Percentiles rank a stretch among this genome's conserved stretches.
phyloP scores from a whole-genome alignment of 2,329 filamentous ascomycete species.

The Nannizzia gypsea region DNA sequence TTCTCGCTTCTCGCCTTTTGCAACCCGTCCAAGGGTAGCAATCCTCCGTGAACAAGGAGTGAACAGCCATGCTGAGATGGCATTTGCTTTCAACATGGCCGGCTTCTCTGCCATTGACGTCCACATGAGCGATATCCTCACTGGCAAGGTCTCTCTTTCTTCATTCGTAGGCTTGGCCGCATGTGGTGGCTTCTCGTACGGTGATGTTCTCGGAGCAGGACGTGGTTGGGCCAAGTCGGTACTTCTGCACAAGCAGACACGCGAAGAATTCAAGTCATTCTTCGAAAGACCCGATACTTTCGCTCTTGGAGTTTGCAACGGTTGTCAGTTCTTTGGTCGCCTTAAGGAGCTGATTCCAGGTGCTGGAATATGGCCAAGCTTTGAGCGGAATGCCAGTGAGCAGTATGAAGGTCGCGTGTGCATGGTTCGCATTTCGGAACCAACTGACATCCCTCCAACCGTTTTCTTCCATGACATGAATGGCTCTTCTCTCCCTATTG shows the following conservation, averaged over 20 bases:
- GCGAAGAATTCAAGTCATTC: conserved; percentile 69
- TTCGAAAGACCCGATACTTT: conserved; percentile 86
- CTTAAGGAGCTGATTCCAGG: conserved; percentile 77
- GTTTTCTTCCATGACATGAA: conserved; percentile 87
- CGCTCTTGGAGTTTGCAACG: conserved; percentile 88
- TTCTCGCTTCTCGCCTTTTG: conserved; percentile 43
- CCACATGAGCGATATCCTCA: conserved; percentile 87
- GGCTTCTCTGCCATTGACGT: conserved; percentile 88
- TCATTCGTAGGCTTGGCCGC: conserved; percentile 81
- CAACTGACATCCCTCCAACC: conserved; percentile 45
- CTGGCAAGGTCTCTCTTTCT: conserved; percentile 63
- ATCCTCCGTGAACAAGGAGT: conserved; percentile 93
- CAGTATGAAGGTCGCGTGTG: conserved; percentile 82
- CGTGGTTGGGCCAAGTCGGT: conserved; percentile 94
- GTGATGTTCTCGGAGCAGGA: conserved; percentile 84
- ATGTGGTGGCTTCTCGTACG: conserved; percentile 95
- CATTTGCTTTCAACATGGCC: conserved; percentile 82
- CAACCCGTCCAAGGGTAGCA: conserved; percentile 62
- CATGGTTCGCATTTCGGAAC: conserved; percentile 70
- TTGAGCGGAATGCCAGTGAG: conserved; percentile 70
- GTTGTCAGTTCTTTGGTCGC: conserved; percentile 85
- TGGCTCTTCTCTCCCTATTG: conserved; percentile 70
- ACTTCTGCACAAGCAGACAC: conserved; percentile 63
- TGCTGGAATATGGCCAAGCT: conserved; percentile 69
- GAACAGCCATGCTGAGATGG: conserved; percentile 95